phyloP scores from a whole-genome alignment of 148 eudicot species.

The Amaranthus hypochondriacus region DNA sequence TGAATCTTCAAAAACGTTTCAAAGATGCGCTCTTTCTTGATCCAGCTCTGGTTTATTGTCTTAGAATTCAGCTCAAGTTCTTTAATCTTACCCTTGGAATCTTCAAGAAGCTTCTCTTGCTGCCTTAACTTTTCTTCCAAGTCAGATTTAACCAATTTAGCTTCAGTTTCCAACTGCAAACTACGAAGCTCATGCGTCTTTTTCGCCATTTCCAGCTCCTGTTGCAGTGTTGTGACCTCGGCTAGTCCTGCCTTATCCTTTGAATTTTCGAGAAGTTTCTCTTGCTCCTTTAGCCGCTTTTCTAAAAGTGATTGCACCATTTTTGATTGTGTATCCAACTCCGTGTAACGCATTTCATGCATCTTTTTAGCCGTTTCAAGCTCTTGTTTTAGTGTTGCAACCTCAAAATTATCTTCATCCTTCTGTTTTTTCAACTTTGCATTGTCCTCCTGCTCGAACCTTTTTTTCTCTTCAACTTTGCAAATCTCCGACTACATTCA shows the following conservation, averaged over 20 bases:
- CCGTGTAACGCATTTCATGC: conserved; percentile 39
- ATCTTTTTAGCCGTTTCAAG: conserved; percentile 42
- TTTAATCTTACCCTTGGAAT: conserved; percentile 45
- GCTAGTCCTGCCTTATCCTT: conserved; percentile 44
- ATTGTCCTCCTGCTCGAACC: conserved; percentile 43
- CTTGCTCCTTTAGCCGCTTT: conserved; percentile 49
- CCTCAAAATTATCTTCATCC: conserved; percentile 36
- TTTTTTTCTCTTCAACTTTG: conserved; percentile 35
- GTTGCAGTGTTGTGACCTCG: conserved; percentile 30
- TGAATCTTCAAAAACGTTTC: conserved; percentile 55
- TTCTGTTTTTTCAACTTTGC: conserved; percentile 38
- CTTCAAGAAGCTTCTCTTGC: conserved; percentile 36
- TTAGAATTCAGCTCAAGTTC: conserved; percentile 51
- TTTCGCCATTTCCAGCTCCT: conserved; percentile 45
- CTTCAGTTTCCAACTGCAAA: conserved; percentile 41
- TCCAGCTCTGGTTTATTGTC: conserved; percentile 46
- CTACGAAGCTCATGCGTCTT: conserved; percentile 43
- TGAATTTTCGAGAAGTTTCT: conserved; percentile 40
- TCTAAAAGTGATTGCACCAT: conserved; percentile 42
- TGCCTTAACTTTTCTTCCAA: conserved; percentile 57
- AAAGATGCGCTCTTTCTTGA: conserved; percentile 54
- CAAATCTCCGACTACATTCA: conserved; percentile 22
- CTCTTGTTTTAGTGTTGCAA: conserved; percentile 41
- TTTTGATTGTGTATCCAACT: conserved; percentile 42
- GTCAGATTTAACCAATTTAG: conserved; percentile 35